A percentile compares a stretch with the other conserved stretches of the same genome.
These are phyloP conservation scores for Linnemannia schmuckeri DNA, from an alignment of 192 early-diverging fungal species.

Conservation along the genomic window DNA sequence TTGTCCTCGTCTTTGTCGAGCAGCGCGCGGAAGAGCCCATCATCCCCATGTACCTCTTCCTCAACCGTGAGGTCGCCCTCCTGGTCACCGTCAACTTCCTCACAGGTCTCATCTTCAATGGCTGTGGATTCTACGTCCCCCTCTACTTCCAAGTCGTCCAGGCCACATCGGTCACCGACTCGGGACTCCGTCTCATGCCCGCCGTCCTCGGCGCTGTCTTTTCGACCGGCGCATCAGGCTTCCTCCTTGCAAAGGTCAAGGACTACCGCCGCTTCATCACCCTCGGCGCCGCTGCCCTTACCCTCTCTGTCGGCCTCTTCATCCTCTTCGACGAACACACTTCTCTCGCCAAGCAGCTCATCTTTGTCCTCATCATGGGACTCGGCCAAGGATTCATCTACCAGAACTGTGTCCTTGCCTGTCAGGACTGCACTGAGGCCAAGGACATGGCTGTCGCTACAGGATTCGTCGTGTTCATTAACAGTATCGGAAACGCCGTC, in stretches of 20 bases:
- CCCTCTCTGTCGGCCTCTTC: conserved; percentile 73
- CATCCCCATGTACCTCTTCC: conserved; percentile 70
- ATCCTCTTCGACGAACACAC: conserved; percentile 68
- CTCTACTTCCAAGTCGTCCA: conserved; percentile 86
- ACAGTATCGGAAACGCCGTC: conserved; percentile 53
- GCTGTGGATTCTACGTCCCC: conserved; percentile 78
- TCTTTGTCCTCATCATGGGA: conserved; percentile 75
- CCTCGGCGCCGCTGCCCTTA: conserved; percentile 72
- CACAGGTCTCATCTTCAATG: conserved; percentile 69
- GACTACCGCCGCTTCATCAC: conserved; percentile 68
- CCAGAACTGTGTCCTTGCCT: conserved; percentile 75
- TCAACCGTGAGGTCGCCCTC: conserved; percentile 69
- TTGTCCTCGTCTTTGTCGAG: conserved; percentile 68
- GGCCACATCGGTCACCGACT: conserved; percentile 74
- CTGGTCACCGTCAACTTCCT: conserved; percentile 68
- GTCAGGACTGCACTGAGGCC: conserved; percentile 73
- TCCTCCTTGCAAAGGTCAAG: conserved; percentile 64
- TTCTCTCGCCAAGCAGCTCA: conserved; percentile 61
- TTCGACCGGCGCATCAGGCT: conserved; percentile 69
- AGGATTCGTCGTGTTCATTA: conserved; percentile 70
- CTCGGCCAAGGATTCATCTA: conserved; percentile 80
- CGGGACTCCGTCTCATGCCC: conserved; percentile 82
- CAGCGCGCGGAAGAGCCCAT: conserved; percentile 79
- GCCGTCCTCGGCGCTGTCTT: conserved; percentile 76
- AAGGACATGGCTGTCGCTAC: conserved; percentile 76